Evolutionary conservation across 2,329 filamentous ascomycete genomes (phyloP), one percentile per base, ranked within the genome.

Genomic region (Scedosporium minutisporum): DNA sequence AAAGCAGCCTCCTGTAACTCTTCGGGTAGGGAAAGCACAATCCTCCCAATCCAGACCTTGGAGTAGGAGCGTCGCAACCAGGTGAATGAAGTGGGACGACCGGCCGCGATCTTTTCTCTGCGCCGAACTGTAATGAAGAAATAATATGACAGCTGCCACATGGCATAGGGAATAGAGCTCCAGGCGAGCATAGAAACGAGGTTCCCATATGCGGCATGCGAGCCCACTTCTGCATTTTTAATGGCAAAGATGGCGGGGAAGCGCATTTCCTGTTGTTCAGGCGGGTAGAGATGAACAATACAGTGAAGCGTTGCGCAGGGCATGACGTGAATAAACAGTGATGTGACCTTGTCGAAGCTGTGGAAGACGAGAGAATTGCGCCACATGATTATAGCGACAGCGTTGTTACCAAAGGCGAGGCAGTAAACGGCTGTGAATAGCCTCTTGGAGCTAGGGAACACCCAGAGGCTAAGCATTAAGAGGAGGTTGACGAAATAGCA

Each of bases 301-400:
- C 91, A 96, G 75, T 99, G 95, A 12, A 99, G 82, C 1, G 93
- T 91, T 5, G 90, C 93, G 67, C 93, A 96, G 1, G 95, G 95
- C 93, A 99, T 99, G 70, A 99, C 96, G 75, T 99, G 95, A 68
- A 99, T 97, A 77, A 99, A 99, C n/a, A 99, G 82, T 72, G 91
- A 95, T 12, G 93, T 96, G 65, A 97, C 92, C 76, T 99, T 99
- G 81, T 99, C 95, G 76, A 99, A 87, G 71, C 91, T 96, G 79
- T 99, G 95, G 74, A 99, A 99, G 57, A 99, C 95, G 71, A 99
- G 84, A 38, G 93, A 97, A 74, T 99, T 99, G 66, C 95, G 87
- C 95, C 95, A 99, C 93, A 99, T 95, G 72, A 95, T 92, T 73
- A 99, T 97, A 12, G 95, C 95, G 57, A 97, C 87, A 21, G 95